Base-by-base conservation (phyloP, 1,284 basidiomycete species). In the Rhizopogon parksii region DNA sequence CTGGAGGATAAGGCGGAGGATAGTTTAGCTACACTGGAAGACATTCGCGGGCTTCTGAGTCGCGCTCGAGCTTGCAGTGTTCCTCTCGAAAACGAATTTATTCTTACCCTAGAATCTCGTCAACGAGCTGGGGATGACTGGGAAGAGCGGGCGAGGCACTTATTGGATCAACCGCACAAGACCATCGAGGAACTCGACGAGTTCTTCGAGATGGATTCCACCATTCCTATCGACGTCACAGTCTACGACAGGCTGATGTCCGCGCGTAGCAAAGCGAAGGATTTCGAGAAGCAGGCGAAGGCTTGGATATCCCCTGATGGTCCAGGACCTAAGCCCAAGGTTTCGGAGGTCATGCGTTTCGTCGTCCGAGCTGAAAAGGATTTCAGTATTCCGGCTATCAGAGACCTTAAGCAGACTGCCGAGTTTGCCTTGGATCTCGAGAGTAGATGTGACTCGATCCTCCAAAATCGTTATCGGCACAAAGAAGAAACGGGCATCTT, bases 401-500 rank as follows among this genome's bases (percentile, higher is more conserved):
- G 73, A n/a, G 78, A 85, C 50, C 70, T 90, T 37, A 82, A 82
- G 60, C 73, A 78, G 40, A 80, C 78, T 36, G 83, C 84, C 11
- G 77, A 85, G 53, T 81, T 87, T 55, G 88, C 87, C 15, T 70
- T 75, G 49, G 84, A 87, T 57, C 77, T 88, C 36, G 88, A 91
- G 68, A 71, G 71, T 17, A 76, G 80, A 50, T 89, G 85, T 62
- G 85, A 88, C 42, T 75, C 78, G 27, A 83, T 89, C n/a, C 65
- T 89, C 51, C 79, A 79, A 55, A 77, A 79, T 49, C 72, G 76
- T 6, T 85, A 84, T 56, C 72, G 71, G 48, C 74, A 73, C 50
- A 67, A 61, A 36, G 76, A 76, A 14, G 78, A 81, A 2, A 75
- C 77, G 24, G 80, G 87, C 56, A 71, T 85, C 42, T 86, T 90